A percentile compares a stretch with the other conserved stretches of the same genome.
Conservation (phyloP, 371 early-diverging fungal species). For the Saksenaea vasiformis region DNA sequence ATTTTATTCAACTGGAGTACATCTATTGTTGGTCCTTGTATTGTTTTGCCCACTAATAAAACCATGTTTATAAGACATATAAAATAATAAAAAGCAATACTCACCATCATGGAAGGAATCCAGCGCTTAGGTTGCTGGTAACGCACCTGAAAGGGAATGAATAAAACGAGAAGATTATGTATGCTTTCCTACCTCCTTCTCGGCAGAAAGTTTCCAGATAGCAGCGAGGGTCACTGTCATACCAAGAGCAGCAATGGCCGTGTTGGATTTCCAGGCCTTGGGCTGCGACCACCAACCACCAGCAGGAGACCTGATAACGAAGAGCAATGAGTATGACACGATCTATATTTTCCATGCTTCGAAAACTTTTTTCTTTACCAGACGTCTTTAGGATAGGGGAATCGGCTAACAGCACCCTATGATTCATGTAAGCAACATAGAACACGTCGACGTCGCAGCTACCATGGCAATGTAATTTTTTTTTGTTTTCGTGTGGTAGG, state of each 20-base stretch:
- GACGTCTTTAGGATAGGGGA: slow-evolving; percentile 67
- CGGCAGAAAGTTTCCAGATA: slow-evolving; percentile 80
- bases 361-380: slow-evolving; percentile 53
- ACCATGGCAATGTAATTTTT: not conserved
- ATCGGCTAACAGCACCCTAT: slow-evolving; percentile 64
- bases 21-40: slow-evolving; percentile 55
- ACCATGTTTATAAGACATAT: not conserved
- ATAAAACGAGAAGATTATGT: not conserved
- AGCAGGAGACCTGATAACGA: slow-evolving; percentile 61
- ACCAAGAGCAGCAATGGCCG: slow-evolving; percentile 68
- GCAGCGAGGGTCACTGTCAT: slow-evolving; percentile 64
- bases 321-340: not conserved
- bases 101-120: slow-evolving; percentile 83
- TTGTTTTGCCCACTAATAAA: slow-evolving; percentile 72
- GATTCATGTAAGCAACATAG: not conserved
- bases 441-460: not conserved
- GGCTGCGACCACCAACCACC: slow-evolving; percentile 94
- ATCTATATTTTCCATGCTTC: no score
- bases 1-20: not conserved
- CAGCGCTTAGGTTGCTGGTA: slow-evolving; percentile 74
- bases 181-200: slow-evolving; percentile 65
- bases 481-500: not conserved
- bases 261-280: slow-evolving; percentile 80
- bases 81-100: slow-evolving; percentile 1
- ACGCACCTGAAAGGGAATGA: slow-evolving; percentile 35